A percentile compares a stretch with the other conserved stretches of the same genome.
Conservation (phyloP, 2,329 filamentous ascomycete genomes). For the Trichoderma arundinaceum region DNA sequence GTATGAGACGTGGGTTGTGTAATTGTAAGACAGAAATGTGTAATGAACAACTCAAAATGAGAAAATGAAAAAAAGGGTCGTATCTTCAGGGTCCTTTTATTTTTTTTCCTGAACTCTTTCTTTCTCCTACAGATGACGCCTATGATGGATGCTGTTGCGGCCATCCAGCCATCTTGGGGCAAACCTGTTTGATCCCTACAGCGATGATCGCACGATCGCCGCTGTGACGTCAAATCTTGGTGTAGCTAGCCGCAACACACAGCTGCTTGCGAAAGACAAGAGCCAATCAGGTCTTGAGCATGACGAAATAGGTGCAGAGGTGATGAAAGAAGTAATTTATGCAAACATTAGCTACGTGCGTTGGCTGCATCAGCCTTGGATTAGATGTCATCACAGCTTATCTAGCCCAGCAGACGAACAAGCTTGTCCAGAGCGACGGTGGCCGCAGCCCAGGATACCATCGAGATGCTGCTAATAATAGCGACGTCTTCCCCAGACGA, state of each 20-base stretch:
- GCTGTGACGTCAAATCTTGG: constrained; percentile 36
- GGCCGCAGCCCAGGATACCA: background rate
- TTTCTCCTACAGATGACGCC: background rate
- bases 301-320: constrained; percentile 17
- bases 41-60: background rate
- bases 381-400: constrained; percentile 15
- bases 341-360: background rate
- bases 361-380: constrained; percentile 15
- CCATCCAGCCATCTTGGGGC: background rate
- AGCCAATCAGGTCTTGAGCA: constrained; percentile 11
- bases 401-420: background rate
- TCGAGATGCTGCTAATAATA: constrained; percentile 27
- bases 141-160: background rate
- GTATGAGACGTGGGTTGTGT: background rate
- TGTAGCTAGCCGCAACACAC: constrained; percentile 24
- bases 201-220: constrained; percentile 29
- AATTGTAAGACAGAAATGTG: constrained; percentile 16
- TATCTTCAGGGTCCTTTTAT: constrained; percentile 14
- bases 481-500: background rate
- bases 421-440: background rate
- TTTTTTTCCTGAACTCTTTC: background rate
- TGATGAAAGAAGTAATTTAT: constrained; percentile 23
- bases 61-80: background rate
- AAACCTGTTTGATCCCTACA: constrained; percentile 28
- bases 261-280: background rate